Conservation (phyloP, 2,329 filamentous ascomycete genomes). For the Microdochium paspali region DNA sequence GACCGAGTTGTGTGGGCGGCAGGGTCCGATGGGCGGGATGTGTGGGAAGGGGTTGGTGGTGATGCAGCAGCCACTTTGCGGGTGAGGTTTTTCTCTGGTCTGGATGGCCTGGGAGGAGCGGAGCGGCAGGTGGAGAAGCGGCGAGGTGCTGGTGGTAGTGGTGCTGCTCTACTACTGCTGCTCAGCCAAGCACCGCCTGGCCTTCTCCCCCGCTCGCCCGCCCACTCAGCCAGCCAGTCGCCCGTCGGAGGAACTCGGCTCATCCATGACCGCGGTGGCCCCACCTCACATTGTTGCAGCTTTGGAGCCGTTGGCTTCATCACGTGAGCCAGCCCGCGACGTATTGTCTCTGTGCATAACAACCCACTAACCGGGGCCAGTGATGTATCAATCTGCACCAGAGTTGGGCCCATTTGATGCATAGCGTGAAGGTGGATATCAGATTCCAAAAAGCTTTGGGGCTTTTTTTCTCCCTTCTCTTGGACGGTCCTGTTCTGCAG, state of each 20-base stretch:
- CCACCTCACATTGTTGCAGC: not conserved
- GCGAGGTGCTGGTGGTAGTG: not conserved
- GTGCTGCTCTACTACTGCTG: not conserved
- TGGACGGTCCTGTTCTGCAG: no score
- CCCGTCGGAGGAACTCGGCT: not conserved
- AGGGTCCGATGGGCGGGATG: slow-evolving; percentile 33
- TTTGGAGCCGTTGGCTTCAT: not conserved
- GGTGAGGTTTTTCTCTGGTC: not conserved
- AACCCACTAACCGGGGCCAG: not conserved
- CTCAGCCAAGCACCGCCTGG: not conserved
- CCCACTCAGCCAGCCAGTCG: no score
- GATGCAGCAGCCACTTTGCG: not conserved
- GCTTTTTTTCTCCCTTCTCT: not conserved
- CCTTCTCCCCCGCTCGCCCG: no score
- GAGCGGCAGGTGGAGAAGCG: not conserved
- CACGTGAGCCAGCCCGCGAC: not conserved
- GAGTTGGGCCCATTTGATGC: not conserved
- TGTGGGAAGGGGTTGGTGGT: slow-evolving; percentile 15
- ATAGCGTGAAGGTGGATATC: not conserved
- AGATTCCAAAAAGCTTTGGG: not conserved
- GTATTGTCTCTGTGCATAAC: not conserved
- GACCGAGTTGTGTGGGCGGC: slow-evolving; percentile 29
- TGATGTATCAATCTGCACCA: not conserved
- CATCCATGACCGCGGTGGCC: not conserved
- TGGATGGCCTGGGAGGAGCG: no score